These are phyloP conservation scores for Alternaria longipes DNA, from an alignment of 2,329 filamentous ascomycete species.

Conservation along the genomic window DNA sequence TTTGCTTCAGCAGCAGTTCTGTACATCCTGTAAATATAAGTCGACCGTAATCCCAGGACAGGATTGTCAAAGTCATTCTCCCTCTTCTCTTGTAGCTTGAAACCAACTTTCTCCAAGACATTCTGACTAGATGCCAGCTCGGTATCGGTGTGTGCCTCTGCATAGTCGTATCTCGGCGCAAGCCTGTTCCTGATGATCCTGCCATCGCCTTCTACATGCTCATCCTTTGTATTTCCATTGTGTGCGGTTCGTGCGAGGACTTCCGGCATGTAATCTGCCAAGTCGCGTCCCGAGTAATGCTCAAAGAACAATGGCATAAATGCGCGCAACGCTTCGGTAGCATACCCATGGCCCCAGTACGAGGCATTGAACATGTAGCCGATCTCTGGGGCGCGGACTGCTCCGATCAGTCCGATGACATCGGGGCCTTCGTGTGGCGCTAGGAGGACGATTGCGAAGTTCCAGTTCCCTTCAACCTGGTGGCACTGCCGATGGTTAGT, in stretches of 20 bases:
- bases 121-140: slow-evolving; percentile 64
- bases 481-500: slow-evolving; percentile 29
- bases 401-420: slow-evolving; percentile 56
- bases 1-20: slow-evolving; percentile 21
- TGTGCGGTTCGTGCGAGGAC: not conserved
- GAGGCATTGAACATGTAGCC: slow-evolving; percentile 56
- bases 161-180: slow-evolving; percentile 30
- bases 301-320: slow-evolving; percentile 55
- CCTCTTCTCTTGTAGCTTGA: slow-evolving; percentile 59
- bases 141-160: slow-evolving; percentile 59
- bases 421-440: slow-evolving; percentile 24
- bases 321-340: slow-evolving; percentile 55
- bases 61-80: slow-evolving; percentile 52
- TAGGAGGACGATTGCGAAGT: slow-evolving; percentile 60
- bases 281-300: slow-evolving; percentile 32
- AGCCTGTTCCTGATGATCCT: not conserved
- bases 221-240: not conserved
- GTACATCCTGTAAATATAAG: slow-evolving; percentile 47
- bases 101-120: slow-evolving; percentile 67
- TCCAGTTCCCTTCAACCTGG: slow-evolving; percentile 58
- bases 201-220: not conserved
- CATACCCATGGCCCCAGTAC: slow-evolving; percentile 55
- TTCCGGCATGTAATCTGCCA: not conserved
- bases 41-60: slow-evolving; percentile 47
- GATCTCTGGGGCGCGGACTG: slow-evolving; percentile 52